Percentiles rank a stretch among this genome's conserved stretches.
Evolutionary conservation across 1,284 basidiomycete species (phyloP).

Genomic region (Xerocomus nothofagi): DNA sequence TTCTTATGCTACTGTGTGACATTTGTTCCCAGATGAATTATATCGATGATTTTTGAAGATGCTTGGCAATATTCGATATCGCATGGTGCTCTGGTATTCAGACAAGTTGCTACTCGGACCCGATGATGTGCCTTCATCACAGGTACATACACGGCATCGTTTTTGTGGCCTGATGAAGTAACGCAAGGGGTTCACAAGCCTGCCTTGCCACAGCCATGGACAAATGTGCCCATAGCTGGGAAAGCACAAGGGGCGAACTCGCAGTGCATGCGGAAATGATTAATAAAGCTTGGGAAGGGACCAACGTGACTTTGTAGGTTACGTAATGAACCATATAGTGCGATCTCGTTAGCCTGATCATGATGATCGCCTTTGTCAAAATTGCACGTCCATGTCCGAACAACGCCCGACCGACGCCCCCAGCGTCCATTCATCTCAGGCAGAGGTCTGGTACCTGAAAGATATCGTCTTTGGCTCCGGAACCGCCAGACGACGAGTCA

Average conservation of each 20-base stretch:
- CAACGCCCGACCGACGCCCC: constrained; percentile 8
- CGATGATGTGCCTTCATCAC: background rate
- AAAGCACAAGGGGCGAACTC: background rate
- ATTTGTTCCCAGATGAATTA: background rate
- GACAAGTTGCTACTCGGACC: background rate
- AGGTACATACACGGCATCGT: background rate
- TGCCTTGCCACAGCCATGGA: background rate
- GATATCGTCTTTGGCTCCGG: constrained; percentile 52
- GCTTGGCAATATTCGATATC: background rate
- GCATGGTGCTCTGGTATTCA: background rate
- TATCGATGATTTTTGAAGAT: background rate
- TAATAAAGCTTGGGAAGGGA: too few species aligned
- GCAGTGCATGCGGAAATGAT: too few species aligned
- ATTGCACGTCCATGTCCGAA: constrained; percentile 17
- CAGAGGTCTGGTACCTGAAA: constrained; percentile 82
- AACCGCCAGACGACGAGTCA: constrained; percentile 40
- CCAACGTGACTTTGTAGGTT: background rate
- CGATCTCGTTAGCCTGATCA: background rate
- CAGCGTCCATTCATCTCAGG: constrained; percentile 40
- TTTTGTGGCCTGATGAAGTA: too few species aligned
- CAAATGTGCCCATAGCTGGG: background rate
- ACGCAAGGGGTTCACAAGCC: too few species aligned
- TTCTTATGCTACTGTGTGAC: background rate
- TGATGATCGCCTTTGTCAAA: background rate
- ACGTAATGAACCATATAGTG: constrained; percentile 1